phyloP scores from a whole-genome alignment of 108 stramenopile genomes.

The Nitzschia palea region DNA sequence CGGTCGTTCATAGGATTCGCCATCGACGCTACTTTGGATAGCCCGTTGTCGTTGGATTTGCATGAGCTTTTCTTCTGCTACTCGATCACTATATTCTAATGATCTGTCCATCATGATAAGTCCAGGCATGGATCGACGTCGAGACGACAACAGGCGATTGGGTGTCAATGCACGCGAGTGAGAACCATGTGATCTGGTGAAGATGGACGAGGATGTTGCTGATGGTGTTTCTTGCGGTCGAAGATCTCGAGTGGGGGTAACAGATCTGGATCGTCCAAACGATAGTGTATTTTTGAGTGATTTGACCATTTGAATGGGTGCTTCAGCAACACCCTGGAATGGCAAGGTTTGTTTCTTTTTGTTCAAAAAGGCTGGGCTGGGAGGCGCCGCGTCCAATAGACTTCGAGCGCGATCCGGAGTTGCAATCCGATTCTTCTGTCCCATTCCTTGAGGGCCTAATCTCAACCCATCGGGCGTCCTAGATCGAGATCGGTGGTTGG shows the following conservation, averaged over 20 bases:
- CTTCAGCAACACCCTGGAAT: no score
- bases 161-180: conserved; percentile 2
- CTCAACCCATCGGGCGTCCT: neutral
- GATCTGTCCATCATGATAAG: no score
- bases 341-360: no score
- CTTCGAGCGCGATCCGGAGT: no score
- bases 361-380: no score
- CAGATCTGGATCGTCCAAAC: conserved; percentile 1
- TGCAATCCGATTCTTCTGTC: no score
- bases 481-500: neutral
- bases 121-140: neutral
- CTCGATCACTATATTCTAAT: no score
- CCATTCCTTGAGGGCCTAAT: no score
- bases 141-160: neutral
- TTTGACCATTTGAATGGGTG: neutral
- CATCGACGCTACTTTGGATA: neutral
- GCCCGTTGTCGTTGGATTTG: neutral
- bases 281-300: neutral
- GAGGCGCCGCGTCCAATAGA: no score
- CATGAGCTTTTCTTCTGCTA: conserved; percentile 10
- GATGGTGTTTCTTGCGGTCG: neutral
- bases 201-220: neutral
- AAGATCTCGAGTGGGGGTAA: neutral
- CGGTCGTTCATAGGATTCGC: neutral
- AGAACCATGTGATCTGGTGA: no score